Evolutionary conservation across 208 protist genomes (phyloP), one percentile per base, ranked within the genome.

Genomic region (Crithidia mellificae): DNA sequence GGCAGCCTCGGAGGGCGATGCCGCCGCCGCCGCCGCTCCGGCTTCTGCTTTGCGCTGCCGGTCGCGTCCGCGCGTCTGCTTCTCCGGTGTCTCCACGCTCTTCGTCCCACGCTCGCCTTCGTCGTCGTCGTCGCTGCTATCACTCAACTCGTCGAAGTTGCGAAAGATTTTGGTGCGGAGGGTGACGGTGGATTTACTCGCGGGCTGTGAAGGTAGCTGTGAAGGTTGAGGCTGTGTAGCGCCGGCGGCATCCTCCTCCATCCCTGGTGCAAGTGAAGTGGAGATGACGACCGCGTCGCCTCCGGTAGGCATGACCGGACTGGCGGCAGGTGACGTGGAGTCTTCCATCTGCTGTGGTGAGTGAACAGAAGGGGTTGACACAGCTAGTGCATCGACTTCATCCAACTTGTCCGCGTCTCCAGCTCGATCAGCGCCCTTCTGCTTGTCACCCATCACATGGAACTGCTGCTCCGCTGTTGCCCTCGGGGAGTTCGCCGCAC

Each of bases 61-160:
- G 25, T 29, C 27, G 12, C 6, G 44, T 1, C 24, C 38, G 44
- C 54, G 43, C 34, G n/a, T 49, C 19, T 43, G 61, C 29, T 74
- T 54, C 61, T 74, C 68, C n/a, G 68, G 68, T 17, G 68, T 74
- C 32, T 36, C 47, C 27, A 51, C 61, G 30, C 61, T 68, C 17
- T 22, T 36, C 53, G 61, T 62, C n/a, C 15, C 44, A 12, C 20
- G 30, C 22, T 58, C 54, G 19, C 46, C 49, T 14, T 41, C 52
- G n/a, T 43, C 39, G 11, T 47, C 34, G 11, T 47, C 66, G 36
- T 47, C 59, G 44, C 59, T 65, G 34, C 59, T 65, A 46, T 55
- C 47, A 0, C 43, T 46, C n/a, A 53, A 12, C 22, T 24, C 59
- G 34, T 53, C 32, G 32, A 44, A 55, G 59, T 36, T 50, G 12